phyloP scores from a whole-genome alignment of 139 green algal genomes.

The Nannochloris sp. region DNA sequence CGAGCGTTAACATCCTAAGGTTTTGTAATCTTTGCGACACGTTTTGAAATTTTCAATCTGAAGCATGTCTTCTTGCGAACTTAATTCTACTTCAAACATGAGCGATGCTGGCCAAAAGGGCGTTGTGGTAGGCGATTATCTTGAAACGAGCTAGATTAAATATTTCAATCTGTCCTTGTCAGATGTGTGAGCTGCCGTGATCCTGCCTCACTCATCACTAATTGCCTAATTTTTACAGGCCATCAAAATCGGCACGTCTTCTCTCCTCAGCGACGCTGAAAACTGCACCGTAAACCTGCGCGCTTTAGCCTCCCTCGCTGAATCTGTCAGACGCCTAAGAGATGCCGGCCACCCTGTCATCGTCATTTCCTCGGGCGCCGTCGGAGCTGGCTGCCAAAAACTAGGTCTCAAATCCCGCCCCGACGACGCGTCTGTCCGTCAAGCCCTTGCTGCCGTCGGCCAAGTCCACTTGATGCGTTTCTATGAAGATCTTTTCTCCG shows the following conservation, averaged over 20 bases:
- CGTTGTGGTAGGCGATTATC: too few relatives aligned
- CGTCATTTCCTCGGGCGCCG: slow-evolving; percentile 75
- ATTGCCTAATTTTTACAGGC: slow-evolving; percentile 44
- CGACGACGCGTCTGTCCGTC: slow-evolving; percentile 57
- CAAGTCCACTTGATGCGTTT: slow-evolving; percentile 88
- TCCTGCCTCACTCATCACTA: too few relatives aligned
- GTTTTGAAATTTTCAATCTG: too few relatives aligned
- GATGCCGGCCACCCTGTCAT: slow-evolving; percentile 61
- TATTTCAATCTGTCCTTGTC: too few relatives aligned
- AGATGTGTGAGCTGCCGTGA: too few relatives aligned
- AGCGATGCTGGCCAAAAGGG: too few relatives aligned
- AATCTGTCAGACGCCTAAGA: slow-evolving; percentile 42
- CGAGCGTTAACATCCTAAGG: too few relatives aligned
- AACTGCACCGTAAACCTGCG: slow-evolving; percentile 61
- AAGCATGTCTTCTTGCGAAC: too few relatives aligned
- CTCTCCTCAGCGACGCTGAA: slow-evolving; percentile 59
- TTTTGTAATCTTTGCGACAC: too few relatives aligned
- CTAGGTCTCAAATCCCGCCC: slow-evolving; percentile 57
- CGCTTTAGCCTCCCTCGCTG: slow-evolving; percentile 62
- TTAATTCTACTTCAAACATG: too few relatives aligned
- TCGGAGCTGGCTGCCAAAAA: slow-evolving; percentile 76
- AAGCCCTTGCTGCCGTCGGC: slow-evolving; percentile 75
- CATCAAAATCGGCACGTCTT: slow-evolving; percentile 82
- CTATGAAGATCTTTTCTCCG: slow-evolving; percentile 81
- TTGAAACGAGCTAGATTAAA: too few relatives aligned